Evolutionary conservation across 805 yeast genomes (phyloP), one percentile per base, ranked within the genome.

Genomic region (Candida vaughaniae): DNA sequence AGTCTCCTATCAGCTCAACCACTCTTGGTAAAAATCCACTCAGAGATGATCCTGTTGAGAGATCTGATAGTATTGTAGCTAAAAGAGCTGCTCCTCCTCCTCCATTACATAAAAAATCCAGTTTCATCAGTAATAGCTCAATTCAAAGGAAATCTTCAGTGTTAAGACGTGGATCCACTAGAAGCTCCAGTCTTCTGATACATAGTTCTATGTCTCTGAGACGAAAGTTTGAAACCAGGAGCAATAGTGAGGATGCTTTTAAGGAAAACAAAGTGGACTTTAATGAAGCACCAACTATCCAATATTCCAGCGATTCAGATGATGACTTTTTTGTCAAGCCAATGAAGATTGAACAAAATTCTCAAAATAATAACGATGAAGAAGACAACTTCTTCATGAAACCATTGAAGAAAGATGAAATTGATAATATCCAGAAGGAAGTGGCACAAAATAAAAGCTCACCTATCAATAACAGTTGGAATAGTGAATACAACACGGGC

Each of bases 31-130:
- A 64, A 0, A 50, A 52, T 26, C 51, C 63, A 0, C 42, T 56
- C 11, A 54, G 44, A 30, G 68, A 63, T 29, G 52, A 50, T 16
- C 28, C 35, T 9, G 9, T 34, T 9, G 43, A 36, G 20, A 42
- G 41, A 27, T 22, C 36, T 5, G 46, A 41, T 18, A 56, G 67
- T 38, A 64, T 85, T 16, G 77, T 84, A 7, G 93, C 95, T 0
- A 75, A 71, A 40, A 64, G 95, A 49, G 78, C 72, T 9, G 84
- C 88, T 0, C 89, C 88, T 0, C 84, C 82, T 5, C 85, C 88
- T 3, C 86, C 88, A 20, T 35, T 46, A 31, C 41, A 40, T 32
- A 33, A 35, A 28, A 36, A 39, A 34, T 17, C 27, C 22, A 44
- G 43, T 25, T 38, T 42, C 19, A 26, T 16, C 25, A 32, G 31